Evolutionary conservation across 192 early-diverging fungal species (phyloP).

Genomic region (Podila minutissima): DNA sequence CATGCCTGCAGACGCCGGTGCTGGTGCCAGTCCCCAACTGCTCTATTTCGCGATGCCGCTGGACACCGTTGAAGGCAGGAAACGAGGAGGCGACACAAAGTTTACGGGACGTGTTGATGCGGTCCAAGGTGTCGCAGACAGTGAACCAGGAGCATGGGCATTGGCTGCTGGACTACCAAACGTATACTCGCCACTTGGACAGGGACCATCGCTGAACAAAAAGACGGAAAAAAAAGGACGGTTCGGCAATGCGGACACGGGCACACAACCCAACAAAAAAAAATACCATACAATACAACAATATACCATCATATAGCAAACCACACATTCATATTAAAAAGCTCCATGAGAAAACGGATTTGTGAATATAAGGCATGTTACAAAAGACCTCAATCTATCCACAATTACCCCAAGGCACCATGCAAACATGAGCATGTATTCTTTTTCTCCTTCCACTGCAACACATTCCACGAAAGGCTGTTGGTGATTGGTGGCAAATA

Average conservation of each 20-base stretch:
- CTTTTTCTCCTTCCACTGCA: too few relatives aligned
- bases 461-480: too few relatives aligned
- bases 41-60: constrained; percentile 46
- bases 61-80: constrained; percentile 3
- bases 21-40: constrained; percentile 43
- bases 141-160: constrained; percentile 20
- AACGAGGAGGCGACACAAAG: not conserved
- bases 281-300: too few relatives aligned
- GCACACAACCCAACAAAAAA: not conserved
- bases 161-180: constrained; percentile 42
- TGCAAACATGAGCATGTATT: too few relatives aligned
- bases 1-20: constrained; percentile 31
- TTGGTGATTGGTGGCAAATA: too few relatives aligned
- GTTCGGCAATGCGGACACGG: not conserved
- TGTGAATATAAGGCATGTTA: too few relatives aligned
- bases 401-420: too few relatives aligned
- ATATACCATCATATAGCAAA: too few relatives aligned
- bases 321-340: too few relatives aligned
- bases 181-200: constrained; percentile 36
- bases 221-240: too few relatives aligned
- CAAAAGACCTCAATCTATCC: too few relatives aligned
- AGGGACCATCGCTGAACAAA: constrained; percentile 11
- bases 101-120: constrained; percentile 7
- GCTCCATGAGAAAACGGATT: too few relatives aligned
- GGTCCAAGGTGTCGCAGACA: constrained; percentile 8